Evolutionary conservation across 306 rosid genomes (phyloP), one percentile per base, ranked within the genome.

Genomic region (Acacia acuminata): DNA sequence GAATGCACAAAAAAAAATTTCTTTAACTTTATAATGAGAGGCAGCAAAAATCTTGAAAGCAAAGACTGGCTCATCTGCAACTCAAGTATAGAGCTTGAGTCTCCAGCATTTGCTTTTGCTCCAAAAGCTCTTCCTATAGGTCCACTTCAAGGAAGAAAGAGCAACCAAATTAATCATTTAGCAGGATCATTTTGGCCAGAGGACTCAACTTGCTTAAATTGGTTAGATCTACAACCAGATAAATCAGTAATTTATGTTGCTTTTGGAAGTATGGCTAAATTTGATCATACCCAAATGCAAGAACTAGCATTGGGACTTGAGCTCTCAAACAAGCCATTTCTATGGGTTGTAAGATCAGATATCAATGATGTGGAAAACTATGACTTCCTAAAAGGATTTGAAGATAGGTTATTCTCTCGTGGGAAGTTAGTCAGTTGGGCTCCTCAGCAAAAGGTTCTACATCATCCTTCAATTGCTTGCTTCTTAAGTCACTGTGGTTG

Each of bases 221-320:
- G 88, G 88, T 83, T 88, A 72, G 75, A 82, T 51, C 64, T 50
- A 34, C 88, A 84, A 20, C 73, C 60, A 70, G 14, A 58, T 4
- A 8, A 15, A 32, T 88, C 85, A 47, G 87, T 88, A 7, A 84
- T 84, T 50, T 79, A 84, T 73, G 82, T 84, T 45, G 86, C 88
- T 50, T 84, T 88, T 84, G 88, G 87, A 0, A 88, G 89, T 80
- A 19, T 84, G 24, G 20, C 85, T 42, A 2, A 44, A 22, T 77
- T 72, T 43, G 77, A 82, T 4, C 75, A 25, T 20, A 38, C 27
- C 22, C 89, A 84, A 34, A 68, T 84, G 25, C 74, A 67, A 19
- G 88, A 86, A 82, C 10, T 82, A 50, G 90, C 84, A 73, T 30
- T 73, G 8, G 92, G 82, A 4, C 88, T 80, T 16, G 86, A 88